Evolutionary conservation across 176 grass and related monocot species (phyloP).

Genomic region (Triticum urartu): DNA sequence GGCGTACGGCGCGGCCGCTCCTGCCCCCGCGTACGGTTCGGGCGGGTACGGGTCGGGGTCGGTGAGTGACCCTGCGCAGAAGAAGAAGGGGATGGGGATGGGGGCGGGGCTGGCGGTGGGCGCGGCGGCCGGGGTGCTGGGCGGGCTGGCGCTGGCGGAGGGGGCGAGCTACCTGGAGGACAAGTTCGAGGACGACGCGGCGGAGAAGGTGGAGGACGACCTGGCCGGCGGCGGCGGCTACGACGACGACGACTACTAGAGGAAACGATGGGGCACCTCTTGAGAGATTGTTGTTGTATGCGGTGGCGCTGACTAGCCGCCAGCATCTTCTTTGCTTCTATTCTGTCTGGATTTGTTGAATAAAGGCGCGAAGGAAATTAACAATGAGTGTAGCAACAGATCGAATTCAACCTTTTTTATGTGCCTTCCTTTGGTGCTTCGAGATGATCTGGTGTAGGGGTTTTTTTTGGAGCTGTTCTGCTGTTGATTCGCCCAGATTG

Average conservation of each 20-base stretch:
- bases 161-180: slow-evolving; percentile 62
- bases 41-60: background rate
- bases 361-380: background rate
- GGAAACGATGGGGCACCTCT: no score
- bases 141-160: slow-evolving; percentile 53
- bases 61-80: background rate
- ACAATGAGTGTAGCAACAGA: no score
- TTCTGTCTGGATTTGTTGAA: background rate
- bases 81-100: slow-evolving; percentile 54
- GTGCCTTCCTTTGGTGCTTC: no score
- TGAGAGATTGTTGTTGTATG: background rate
- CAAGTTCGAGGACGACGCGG: slow-evolving; percentile 53
- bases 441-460: no score
- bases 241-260: slow-evolving; percentile 33
- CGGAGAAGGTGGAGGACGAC: slow-evolving; percentile 63
- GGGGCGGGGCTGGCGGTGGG: slow-evolving; percentile 60
- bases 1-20: slow-evolving; percentile 6
- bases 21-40: background rate
- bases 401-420: background rate
- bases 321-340: background rate
- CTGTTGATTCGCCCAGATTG: no score
- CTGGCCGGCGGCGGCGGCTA: slow-evolving; percentile 25
- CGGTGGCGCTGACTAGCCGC: background rate
- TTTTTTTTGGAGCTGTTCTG: no score
- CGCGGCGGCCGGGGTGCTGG: slow-evolving; percentile 55